phyloP scores from a whole-genome alignment of 805 yeast genomes.

The Starmerella khaoyaiensis region DNA sequence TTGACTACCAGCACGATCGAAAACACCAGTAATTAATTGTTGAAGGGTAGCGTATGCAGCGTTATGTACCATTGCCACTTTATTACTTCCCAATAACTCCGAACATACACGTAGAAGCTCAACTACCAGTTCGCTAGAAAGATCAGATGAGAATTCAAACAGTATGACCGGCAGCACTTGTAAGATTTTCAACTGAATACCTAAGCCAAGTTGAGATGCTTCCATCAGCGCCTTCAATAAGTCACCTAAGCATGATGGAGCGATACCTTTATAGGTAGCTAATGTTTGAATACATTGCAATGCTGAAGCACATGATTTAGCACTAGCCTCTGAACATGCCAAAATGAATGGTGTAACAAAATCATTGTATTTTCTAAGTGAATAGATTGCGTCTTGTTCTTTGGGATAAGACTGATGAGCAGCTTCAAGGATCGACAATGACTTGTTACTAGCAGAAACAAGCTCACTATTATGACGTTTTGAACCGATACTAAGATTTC shows the following conservation, averaged over 20 bases:
- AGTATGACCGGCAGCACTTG: constrained; percentile 70
- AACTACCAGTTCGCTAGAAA: constrained; percentile 44
- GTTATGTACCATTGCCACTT: constrained; percentile 64
- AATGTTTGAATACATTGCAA: constrained; percentile 58
- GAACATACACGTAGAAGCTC: constrained; percentile 58
- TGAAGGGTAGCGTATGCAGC: constrained; percentile 90
- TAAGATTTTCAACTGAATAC: constrained; percentile 71
- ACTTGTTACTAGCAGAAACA: constrained; percentile 28
- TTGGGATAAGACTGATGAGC: constrained; percentile 7
- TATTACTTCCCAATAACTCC: constrained; percentile 52
- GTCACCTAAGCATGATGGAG: constrained; percentile 37
- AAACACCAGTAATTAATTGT: constrained; percentile 65
- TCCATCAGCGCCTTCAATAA: constrained; percentile 58
- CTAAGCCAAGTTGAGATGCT: constrained; percentile 62
- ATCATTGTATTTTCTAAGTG: constrained; percentile 30
- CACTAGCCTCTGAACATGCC: constrained; percentile 62
- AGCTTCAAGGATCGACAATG: constrained; percentile 18
- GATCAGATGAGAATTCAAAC: constrained; percentile 44
- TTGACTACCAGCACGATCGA: constrained; percentile 41
- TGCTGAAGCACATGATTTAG: constrained; percentile 58
- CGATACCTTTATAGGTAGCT: constrained; percentile 42
- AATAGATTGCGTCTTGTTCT: constrained; percentile 7
- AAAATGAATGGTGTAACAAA: constrained; percentile 57
- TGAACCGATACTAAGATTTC: constrained; percentile 50
- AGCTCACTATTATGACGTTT: constrained; percentile 61